Percentiles rank a stretch among this genome's conserved stretches.
Evolutionary conservation across 192 early-diverging fungal genomes (phyloP).

Genomic region (Chytriomyces hyalinus): DNA sequence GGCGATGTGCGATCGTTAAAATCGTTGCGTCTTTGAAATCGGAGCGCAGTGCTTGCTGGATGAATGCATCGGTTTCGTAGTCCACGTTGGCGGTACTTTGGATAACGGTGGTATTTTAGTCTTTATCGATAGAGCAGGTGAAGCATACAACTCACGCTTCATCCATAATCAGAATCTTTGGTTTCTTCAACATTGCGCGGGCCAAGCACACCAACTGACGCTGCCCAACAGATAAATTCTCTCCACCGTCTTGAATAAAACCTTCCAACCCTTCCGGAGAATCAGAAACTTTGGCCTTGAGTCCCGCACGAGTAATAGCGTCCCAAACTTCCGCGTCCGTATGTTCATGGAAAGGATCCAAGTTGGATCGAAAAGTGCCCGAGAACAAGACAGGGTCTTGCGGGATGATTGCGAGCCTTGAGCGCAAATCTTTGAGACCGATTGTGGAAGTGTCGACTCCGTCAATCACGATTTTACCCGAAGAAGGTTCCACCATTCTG

Average conservation of each 20-base stretch:
- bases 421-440: slow-evolving; percentile 43
- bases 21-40: slow-evolving; percentile 67
- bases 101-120: slow-evolving; percentile 71
- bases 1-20: slow-evolving; percentile 44
- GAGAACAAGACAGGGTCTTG: slow-evolving; percentile 55
- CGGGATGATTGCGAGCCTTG: slow-evolving; percentile 45
- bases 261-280: slow-evolving; percentile 64
- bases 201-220: slow-evolving; percentile 63
- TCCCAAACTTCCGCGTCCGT: slow-evolving; percentile 73
- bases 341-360: slow-evolving; percentile 73
- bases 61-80: slow-evolving; percentile 76
- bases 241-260: slow-evolving; percentile 76
- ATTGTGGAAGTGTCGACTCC: slow-evolving; percentile 42
- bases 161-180: slow-evolving; percentile 58
- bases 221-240: slow-evolving; percentile 85
- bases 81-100: slow-evolving; percentile 67
- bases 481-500: slow-evolving; percentile 46
- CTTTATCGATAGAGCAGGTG: slow-evolving; percentile 27
- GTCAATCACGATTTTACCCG: slow-evolving; percentile 44
- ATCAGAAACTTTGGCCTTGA: slow-evolving; percentile 62
- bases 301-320: slow-evolving; percentile 65
- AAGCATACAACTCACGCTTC: slow-evolving; percentile 48
- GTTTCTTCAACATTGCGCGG: slow-evolving; percentile 55
- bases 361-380: slow-evolving; percentile 61
- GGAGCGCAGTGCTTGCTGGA: slow-evolving; percentile 58